These are phyloP conservation scores for Pichia kluyveri DNA, from an alignment of 805 yeast species.

Conservation along the genomic window DNA sequence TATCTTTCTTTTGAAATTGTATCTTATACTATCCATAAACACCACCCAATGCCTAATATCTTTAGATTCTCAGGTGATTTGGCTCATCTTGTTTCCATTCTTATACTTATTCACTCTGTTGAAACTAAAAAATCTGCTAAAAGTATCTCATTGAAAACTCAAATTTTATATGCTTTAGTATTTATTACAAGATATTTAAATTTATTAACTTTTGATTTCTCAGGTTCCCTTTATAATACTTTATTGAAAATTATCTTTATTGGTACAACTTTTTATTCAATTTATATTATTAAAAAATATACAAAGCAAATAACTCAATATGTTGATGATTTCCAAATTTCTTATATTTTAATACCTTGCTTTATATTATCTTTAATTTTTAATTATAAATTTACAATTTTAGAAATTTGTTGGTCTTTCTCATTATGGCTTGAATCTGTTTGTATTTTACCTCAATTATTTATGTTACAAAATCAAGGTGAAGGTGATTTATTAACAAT, in stretches of 20 bases:
- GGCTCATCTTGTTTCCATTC: slow-evolving; percentile 72
- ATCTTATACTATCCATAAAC: too few relatives aligned
- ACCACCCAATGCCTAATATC: slow-evolving; percentile 26
- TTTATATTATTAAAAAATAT: slow-evolving; percentile 61
- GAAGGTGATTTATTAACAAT: slow-evolving; percentile 80
- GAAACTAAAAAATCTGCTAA: slow-evolving; percentile 52
- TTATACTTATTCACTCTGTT: slow-evolving; percentile 68
- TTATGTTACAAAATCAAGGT: slow-evolving; percentile 82
- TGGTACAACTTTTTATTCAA: slow-evolving; percentile 63
- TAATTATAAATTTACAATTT: slow-evolving; percentile 51
- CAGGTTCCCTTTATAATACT: slow-evolving; percentile 61
- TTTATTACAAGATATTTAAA: slow-evolving; percentile 68
- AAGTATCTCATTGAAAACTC: slow-evolving; percentile 88
- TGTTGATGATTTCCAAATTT: slow-evolving; percentile 58
- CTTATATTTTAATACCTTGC: slow-evolving; percentile 60
- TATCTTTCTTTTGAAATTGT: too few relatives aligned
- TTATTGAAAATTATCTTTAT: slow-evolving; percentile 78
- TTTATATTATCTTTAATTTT: slow-evolving; percentile 49
- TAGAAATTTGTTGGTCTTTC: slow-evolving; percentile 78
- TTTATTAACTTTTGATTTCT: slow-evolving; percentile 38
- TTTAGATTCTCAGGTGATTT: slow-evolving; percentile 52
- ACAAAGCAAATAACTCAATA: slow-evolving; percentile 55
- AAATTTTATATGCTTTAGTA: slow-evolving; percentile 65
- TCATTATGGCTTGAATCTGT: slow-evolving; percentile 88
- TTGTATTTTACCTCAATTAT: slow-evolving; percentile 88